phyloP scores from a whole-genome alignment of 352 stramenopile genomes.

The Globisporangium nunn region DNA sequence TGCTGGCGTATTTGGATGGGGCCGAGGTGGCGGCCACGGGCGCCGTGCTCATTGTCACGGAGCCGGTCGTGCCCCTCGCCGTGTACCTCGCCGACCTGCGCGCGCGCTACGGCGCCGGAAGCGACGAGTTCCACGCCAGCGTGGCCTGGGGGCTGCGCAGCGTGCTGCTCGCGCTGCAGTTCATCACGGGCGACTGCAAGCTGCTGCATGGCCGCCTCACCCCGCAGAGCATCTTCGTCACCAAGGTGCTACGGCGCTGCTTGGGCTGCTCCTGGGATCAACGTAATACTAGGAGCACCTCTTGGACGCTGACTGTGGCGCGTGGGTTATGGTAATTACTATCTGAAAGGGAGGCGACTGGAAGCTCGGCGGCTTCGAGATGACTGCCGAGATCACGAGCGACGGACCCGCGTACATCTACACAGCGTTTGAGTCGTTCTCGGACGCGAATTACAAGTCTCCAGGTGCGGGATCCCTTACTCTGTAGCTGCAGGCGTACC shows the following conservation, averaged over 20 bases:
- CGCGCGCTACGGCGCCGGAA: slow-evolving; percentile 44
- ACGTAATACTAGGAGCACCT: too few species aligned
- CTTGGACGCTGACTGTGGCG: neutral
- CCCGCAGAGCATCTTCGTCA: slow-evolving; percentile 92
- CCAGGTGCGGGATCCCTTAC: slow-evolving; percentile 40
- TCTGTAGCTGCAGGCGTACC: neutral
- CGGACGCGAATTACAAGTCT: slow-evolving; percentile 71
- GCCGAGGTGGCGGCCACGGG: slow-evolving; percentile 72
- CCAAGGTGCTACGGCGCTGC: slow-evolving; percentile 36
- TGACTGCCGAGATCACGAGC: slow-evolving; percentile 82
- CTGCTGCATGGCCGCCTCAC: slow-evolving; percentile 88
- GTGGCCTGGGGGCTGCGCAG: slow-evolving; percentile 92
- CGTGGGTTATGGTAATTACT: neutral
- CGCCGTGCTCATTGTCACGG: slow-evolving; percentile 91
- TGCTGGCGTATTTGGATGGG: slow-evolving; percentile 86
- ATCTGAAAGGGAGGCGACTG: slow-evolving; percentile 84
- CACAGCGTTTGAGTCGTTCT: slow-evolving; percentile 80
- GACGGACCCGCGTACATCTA: slow-evolving; percentile 77
- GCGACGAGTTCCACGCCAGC: slow-evolving; percentile 76
- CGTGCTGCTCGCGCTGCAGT: slow-evolving; percentile 89
- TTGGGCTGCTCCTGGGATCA: neutral
- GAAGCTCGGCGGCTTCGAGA: slow-evolving; percentile 92
- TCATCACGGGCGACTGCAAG: slow-evolving; percentile 93
- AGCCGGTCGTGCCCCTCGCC: slow-evolving; percentile 87
- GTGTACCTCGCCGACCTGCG: slow-evolving; percentile 82